Evolutionary conservation across 176 grass and related monocot species (phyloP).

Genomic region (Carex scoparia): DNA sequence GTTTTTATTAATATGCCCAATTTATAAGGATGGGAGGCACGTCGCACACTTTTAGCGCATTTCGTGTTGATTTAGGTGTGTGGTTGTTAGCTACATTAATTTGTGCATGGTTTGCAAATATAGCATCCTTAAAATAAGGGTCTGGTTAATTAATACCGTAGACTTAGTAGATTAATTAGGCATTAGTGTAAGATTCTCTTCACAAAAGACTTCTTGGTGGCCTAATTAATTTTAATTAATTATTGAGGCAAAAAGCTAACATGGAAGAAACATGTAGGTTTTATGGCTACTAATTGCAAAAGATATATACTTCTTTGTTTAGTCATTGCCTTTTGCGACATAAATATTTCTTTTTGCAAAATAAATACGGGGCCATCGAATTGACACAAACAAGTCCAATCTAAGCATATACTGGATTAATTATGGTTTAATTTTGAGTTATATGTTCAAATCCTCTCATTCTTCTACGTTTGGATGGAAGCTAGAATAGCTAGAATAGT

Average conservation of each 20-base stretch:
- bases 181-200: not conserved
- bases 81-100: constrained; percentile 7
- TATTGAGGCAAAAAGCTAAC: constrained; percentile 12
- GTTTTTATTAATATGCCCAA: not conserved
- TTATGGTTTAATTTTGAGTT: not conserved
- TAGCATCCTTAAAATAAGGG: constrained; percentile 3
- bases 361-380: not conserved
- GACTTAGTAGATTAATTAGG: constrained; percentile 19
- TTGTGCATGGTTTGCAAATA: not conserved
- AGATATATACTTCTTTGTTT: not conserved
- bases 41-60: not conserved
- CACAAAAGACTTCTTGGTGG: constrained; percentile 10
- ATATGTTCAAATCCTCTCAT: too few species aligned
- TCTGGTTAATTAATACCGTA: not conserved
- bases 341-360: not conserved
- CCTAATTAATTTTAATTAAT: constrained; percentile 5
- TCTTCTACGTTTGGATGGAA: too few species aligned
- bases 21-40: not conserved
- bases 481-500: too few species aligned
- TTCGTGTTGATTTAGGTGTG: not conserved
- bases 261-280: constrained; percentile 25
- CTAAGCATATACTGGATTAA: not conserved
- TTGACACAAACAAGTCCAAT: not conserved
- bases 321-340: not conserved
- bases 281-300: not conserved